These are phyloP conservation scores for Buxus sempervirens DNA, from an alignment of 164 flowering plant genomes.

Conservation along the genomic window DNA sequence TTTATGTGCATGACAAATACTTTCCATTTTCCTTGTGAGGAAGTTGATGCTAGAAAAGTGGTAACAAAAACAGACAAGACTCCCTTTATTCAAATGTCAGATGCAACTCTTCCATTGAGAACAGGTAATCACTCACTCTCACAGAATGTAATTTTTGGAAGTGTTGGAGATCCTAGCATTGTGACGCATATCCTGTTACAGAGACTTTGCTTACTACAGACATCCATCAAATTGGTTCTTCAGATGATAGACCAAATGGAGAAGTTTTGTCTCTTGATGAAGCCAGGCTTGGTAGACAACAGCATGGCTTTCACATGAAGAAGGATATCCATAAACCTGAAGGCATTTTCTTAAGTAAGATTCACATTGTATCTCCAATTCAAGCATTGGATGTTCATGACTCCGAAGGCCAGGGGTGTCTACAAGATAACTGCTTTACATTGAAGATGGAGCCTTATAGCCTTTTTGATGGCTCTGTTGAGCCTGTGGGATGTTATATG, in stretches of 20 bases:
- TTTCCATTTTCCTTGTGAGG: slow-evolving; percentile 21
- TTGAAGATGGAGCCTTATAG: slow-evolving; percentile 18
- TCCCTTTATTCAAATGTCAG: slow-evolving; percentile 13
- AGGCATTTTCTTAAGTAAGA: slow-evolving; percentile 5
- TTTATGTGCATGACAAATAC: slow-evolving; percentile 6
- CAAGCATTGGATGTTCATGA: slow-evolving; percentile 11
- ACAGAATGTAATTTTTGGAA: slow-evolving; percentile 47
- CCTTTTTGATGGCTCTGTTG: slow-evolving; percentile 28
- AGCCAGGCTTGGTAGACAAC: slow-evolving; percentile 15
- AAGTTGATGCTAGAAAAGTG: slow-evolving; percentile 6
- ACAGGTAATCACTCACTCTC: slow-evolving; percentile 26
- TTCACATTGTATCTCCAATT: slow-evolving; percentile 13
- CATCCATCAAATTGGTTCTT: slow-evolving; percentile 13
- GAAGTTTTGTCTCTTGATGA: slow-evolving; percentile 12
- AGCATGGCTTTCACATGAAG: slow-evolving; percentile 7
- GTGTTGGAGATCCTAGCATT: slow-evolving; percentile 17
- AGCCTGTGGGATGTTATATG: slow-evolving; percentile 64
- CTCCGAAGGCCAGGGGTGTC: slow-evolving; percentile 7
- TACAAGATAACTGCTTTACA: slow-evolving; percentile 4
- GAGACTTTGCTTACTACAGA: slow-evolving; percentile 14
- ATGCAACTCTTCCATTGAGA: slow-evolving; percentile 11
- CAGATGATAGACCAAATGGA: slow-evolving; percentile 12
- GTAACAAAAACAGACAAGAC: slow-evolving; percentile 9
- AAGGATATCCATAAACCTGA: slow-evolving; percentile 11
- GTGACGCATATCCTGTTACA: slow-evolving; percentile 19